Evolutionary conservation across 176 grass and related monocot genomes (phyloP), one percentile per base, ranked within the genome.

Genomic region (Bothriochloa decipiens): DNA sequence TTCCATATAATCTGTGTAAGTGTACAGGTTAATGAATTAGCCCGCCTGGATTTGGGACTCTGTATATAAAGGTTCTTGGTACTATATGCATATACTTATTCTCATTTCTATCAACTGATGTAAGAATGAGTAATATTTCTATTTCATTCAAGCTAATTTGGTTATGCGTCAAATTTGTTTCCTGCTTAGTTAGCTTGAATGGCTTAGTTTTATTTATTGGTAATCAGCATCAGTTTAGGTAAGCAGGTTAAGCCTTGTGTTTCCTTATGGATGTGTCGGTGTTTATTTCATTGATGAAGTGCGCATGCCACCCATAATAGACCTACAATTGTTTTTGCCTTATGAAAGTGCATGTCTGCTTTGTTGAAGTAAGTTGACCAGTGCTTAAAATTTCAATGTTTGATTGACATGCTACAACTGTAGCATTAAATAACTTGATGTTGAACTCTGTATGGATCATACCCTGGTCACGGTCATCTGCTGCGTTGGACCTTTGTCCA

Each of bases 291-390:
- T 7, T 74, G 13, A 37, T 67, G 13, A 58, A 81, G 70, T 85
- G 81, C 7, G 4, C 45, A 61, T 49, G 26, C 76, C 69, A 84
- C 76, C 52, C 8, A 23, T 46, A 26, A 32, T 81, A n/a, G 49
- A 74, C 22, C 47, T 32, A 11, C 78, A 74, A 60, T 85, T 89
- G 27, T 76, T 85, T 81, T 85, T 75, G 2, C 33, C n/a, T n/a
- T n/a, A n/a, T 4, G 14, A 22, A 14, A 22, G 36, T 11, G 27
- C 15, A 53, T 86, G 63, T 71, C 71, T 7, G 9, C 50, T 76
- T 76, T 65, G 47, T 29, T 87, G 40, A 81, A 76, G 60, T 49
- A 83, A 83, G 73, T 82, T 83, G 74, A 68, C 32, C 46, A 6
- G 28, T 37, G 68, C 74, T 61, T 78, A 27, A 35, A 82, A 25